A percentile compares a stretch with the other conserved stretches of the same genome.
Conservation (phyloP, 2,329 filamentous ascomycete species). For the Hymenoscyphus linearis region DNA sequence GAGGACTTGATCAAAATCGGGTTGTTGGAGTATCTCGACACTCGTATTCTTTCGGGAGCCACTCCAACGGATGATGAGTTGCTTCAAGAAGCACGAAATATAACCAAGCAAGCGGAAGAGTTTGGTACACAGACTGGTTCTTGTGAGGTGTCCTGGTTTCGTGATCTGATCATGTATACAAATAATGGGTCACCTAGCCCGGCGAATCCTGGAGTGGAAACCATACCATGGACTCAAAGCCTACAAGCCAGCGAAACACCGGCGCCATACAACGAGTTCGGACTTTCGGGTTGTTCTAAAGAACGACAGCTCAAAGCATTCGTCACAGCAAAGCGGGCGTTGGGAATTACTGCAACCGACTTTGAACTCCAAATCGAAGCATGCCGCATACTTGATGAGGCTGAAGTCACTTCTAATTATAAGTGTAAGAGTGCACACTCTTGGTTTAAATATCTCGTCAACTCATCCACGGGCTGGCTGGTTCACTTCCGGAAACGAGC, state of each 20-base stretch:
- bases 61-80: slow-evolving; percentile 47
- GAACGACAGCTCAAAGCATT: slow-evolving; percentile 23
- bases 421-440: slow-evolving; percentile 36
- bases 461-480: slow-evolving; percentile 49
- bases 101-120: slow-evolving; percentile 51
- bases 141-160: slow-evolving; percentile 48
- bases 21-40: slow-evolving; percentile 47
- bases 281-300: slow-evolving; percentile 20
- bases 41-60: slow-evolving; percentile 37
- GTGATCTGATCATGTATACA: slow-evolving; percentile 50
- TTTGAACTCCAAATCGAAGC: slow-evolving; percentile 55
- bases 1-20: slow-evolving; percentile 58
- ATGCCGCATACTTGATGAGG: slow-evolving; percentile 51
- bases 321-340: slow-evolving; percentile 23
- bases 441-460: slow-evolving; percentile 51
- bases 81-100: slow-evolving; percentile 52
- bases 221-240: slow-evolving; percentile 14
- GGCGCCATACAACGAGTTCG: slow-evolving; percentile 4
- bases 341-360: slow-evolving; percentile 56
- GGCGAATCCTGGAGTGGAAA: not conserved
- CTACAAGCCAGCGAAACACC: slow-evolving; percentile 10
- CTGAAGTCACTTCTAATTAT: slow-evolving; percentile 40
- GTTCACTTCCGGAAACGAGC: slow-evolving; percentile 50
- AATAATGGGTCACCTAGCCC: slow-evolving; percentile 28
- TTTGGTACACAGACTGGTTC: slow-evolving; percentile 32